These are phyloP conservation scores for Tulasnella sp. DNA, from an alignment of 768 basidiomycete species.

Conservation along the genomic window DNA sequence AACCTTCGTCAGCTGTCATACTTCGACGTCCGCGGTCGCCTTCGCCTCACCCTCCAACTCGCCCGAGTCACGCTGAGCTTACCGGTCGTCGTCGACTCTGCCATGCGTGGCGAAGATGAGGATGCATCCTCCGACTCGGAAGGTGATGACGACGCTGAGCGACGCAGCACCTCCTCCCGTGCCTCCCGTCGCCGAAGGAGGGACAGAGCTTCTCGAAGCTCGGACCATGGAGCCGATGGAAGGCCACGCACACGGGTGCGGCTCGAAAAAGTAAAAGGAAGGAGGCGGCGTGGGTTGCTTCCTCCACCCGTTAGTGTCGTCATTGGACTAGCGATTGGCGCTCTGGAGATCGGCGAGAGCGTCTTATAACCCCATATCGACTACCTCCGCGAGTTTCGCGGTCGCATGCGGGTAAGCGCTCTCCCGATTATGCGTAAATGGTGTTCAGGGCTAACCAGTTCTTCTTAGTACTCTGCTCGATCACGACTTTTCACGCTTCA, in stretches of 20 bases:
- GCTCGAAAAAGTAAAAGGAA: conserved; percentile 33
- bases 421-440: no score
- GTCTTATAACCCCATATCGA: conserved; percentile 2
- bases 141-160: not conserved
- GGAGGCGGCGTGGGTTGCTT: conserved; percentile 30
- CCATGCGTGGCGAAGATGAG: conserved; percentile 53
- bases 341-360: conserved; percentile 36
- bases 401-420: no score
- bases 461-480: no score
- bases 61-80: conserved; percentile 75
- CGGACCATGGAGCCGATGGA: conserved; percentile 28
- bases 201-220: not conserved
- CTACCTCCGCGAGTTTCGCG: no score
- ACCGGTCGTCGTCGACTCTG: conserved; percentile 73
- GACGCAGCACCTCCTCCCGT: not conserved
- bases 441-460: no score
- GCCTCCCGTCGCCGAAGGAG: conserved; percentile 7
- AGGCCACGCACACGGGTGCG: conserved; percentile 17
- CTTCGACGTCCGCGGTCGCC: conserved; percentile 74
- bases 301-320: conserved; percentile 33
- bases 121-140: conserved; percentile 20
- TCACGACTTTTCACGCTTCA: no score
- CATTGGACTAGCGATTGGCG: conserved; percentile 32
- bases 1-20: conserved; percentile 75
- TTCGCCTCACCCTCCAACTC: conserved; percentile 74